phyloP scores from a whole-genome alignment of 2,329 filamentous ascomycete genomes.

The Fusarium brevicatenulatum region DNA sequence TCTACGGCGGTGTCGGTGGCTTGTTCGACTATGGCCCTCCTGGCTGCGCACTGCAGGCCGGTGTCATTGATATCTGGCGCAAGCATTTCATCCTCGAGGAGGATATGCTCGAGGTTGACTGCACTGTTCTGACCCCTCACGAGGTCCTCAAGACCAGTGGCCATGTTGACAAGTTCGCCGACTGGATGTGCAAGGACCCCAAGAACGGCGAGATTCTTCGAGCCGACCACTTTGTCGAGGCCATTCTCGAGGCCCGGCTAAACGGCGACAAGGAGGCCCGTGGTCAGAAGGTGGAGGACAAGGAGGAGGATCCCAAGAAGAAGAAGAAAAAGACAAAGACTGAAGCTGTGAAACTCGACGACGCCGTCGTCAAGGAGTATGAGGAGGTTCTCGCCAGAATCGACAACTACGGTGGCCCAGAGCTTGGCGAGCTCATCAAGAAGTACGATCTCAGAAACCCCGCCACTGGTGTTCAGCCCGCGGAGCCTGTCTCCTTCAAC shows the following conservation, averaged over 20 bases:
- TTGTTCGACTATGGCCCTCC: slow-evolving; percentile 95
- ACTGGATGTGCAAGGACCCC: slow-evolving; percentile 99
- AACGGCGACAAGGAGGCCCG: slow-evolving; percentile 94
- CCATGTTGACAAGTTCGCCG: slow-evolving; percentile 97
- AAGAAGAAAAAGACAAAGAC: slow-evolving; percentile 93
- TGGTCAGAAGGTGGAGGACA: slow-evolving; percentile 80
- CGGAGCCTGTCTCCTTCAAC: slow-evolving; percentile 91
- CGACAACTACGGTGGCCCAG: slow-evolving; percentile 91
- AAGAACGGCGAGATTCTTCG: slow-evolving; percentile 97
- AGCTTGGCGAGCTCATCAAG: slow-evolving; percentile 87
- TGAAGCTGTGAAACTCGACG: slow-evolving; percentile 85
- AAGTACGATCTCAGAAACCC: slow-evolving; percentile 95
- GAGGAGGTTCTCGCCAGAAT: slow-evolving; percentile 91
- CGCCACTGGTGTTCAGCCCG: slow-evolving; percentile 77
- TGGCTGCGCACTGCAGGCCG: slow-evolving; percentile 85
- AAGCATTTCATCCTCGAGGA: slow-evolving; percentile 94
- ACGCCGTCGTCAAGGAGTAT: slow-evolving; percentile 87
- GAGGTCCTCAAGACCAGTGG: slow-evolving; percentile 95
- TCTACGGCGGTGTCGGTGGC: slow-evolving; percentile 88
- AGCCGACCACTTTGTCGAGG: slow-evolving; percentile 96
- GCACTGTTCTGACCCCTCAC: slow-evolving; percentile 91
- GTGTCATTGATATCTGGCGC: slow-evolving; percentile 88
- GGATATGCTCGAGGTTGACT: slow-evolving; percentile 96
- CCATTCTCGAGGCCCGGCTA: slow-evolving; percentile 85
- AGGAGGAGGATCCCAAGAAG: slow-evolving; percentile 74